Evolutionary conservation across 345 rosid genomes (phyloP).

Genomic region (Rhodamnia argentea): DNA sequence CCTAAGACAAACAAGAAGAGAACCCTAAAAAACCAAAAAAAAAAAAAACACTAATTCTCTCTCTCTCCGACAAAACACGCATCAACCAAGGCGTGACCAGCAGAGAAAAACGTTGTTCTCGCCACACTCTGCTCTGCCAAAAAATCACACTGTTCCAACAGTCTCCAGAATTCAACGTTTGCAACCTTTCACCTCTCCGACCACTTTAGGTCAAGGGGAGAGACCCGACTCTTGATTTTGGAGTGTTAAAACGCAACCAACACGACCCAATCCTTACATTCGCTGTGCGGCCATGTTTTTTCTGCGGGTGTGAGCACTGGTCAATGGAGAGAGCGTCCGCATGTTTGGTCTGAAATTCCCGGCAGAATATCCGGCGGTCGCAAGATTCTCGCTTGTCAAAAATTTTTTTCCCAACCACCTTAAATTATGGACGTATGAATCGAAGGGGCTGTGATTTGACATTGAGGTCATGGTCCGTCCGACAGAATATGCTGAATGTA

Average conservation of each 20-base stretch:
- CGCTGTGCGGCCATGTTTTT: neutral
- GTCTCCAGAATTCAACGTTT: neutral
- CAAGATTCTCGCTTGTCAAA: neutral
- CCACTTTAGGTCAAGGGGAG: neutral
- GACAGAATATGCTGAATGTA: neutral
- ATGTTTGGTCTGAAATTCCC: neutral
- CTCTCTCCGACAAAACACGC: neutral
- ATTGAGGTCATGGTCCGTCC: neutral
- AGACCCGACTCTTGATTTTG: neutral
- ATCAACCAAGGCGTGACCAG: neutral
- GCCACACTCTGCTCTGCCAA: neutral
- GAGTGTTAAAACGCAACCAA: neutral
- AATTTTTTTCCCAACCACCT: neutral
- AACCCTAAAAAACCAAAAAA: neutral
- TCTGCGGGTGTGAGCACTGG: neutral
- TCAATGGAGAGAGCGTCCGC: neutral
- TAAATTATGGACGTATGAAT: neutral
- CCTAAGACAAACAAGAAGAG: too few species aligned
- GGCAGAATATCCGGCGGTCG: constrained; percentile 1
- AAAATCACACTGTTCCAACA: neutral
- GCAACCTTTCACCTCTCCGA: neutral
- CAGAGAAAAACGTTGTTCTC: neutral
- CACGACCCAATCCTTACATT: neutral
- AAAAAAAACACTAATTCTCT: neutral
- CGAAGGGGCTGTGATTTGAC: neutral